phyloP scores from a whole-genome alignment of 805 yeast species.

The Metschnikowia borealis region DNA sequence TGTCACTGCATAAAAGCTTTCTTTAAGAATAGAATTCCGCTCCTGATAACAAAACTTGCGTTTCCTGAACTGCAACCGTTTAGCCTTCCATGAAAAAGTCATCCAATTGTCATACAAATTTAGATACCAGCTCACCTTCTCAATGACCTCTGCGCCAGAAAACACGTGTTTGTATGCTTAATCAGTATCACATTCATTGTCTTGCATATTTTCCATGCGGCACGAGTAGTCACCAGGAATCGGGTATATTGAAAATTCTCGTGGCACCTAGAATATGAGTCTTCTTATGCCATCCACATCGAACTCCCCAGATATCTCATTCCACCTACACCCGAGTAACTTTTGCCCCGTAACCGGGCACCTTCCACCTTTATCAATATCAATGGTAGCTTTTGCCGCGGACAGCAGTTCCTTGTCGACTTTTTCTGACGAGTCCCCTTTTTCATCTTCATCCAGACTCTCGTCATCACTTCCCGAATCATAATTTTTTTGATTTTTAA shows the following conservation, averaged over 20 bases:
- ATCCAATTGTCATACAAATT: no score
- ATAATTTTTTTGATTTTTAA: slow-evolving; percentile 13
- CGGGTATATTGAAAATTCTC: not conserved
- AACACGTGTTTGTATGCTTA: no score
- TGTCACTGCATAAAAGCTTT: no score
- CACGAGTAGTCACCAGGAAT: no score
- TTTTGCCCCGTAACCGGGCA: slow-evolving; percentile 82
- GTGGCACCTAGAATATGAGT: slow-evolving; percentile 48
- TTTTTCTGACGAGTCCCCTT: slow-evolving; percentile 9
- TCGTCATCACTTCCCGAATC: slow-evolving; percentile 11
- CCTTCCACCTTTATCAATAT: slow-evolving; percentile 47
- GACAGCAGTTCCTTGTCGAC: slow-evolving; percentile 5
- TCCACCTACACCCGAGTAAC: slow-evolving; percentile 67
- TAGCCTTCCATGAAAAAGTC: no score
- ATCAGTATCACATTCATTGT: no score
- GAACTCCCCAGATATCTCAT: slow-evolving; percentile 57
- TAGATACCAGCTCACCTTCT: no score
- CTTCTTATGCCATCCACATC: slow-evolving; percentile 71
- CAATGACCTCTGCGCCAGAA: no score
- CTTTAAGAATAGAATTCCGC: no score
- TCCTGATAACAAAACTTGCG: no score
- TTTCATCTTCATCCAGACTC: slow-evolving; percentile 7
- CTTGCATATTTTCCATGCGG: no score
- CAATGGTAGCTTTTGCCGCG: not conserved
- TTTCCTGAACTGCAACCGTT: no score